Conservation (phyloP, 2,329 filamentous ascomycete genomes). For the Colletotrichum sp. region DNA sequence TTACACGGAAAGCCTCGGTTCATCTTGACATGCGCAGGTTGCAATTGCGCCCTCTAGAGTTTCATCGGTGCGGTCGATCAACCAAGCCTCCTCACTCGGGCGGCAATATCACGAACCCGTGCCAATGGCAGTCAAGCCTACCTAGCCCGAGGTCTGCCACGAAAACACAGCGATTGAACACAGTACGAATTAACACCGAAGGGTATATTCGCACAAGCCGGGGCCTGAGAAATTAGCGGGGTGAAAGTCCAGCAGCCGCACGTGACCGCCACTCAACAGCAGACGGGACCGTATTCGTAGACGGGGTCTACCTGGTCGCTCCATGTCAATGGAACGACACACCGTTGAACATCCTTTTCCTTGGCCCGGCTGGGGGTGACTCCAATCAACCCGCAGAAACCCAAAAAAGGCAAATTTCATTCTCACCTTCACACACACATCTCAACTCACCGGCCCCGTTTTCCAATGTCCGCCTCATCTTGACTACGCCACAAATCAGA, state of each 20-base stretch:
- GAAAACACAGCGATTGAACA: background rate
- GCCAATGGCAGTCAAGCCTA: background rate
- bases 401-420: background rate
- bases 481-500: background rate
- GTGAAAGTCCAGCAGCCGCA: background rate
- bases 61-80: background rate
- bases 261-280: background rate
- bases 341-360: background rate
- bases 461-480: background rate
- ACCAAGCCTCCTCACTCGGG: background rate
- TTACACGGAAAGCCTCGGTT: background rate
- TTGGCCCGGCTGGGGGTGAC: background rate
- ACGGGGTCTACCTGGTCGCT: background rate
- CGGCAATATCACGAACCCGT: background rate
- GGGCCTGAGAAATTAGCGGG: background rate
- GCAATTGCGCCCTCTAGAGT: background rate
- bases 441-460: background rate
- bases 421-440: background rate
- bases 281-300: background rate
- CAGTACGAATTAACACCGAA: background rate
- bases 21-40: background rate
- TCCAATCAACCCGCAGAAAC: background rate
- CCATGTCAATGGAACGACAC: background rate
- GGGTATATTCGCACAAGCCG: background rate
- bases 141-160: background rate